Conservation (phyloP, 108 stramenopile species). For the Nannochloropsis gaditana region DNA sequence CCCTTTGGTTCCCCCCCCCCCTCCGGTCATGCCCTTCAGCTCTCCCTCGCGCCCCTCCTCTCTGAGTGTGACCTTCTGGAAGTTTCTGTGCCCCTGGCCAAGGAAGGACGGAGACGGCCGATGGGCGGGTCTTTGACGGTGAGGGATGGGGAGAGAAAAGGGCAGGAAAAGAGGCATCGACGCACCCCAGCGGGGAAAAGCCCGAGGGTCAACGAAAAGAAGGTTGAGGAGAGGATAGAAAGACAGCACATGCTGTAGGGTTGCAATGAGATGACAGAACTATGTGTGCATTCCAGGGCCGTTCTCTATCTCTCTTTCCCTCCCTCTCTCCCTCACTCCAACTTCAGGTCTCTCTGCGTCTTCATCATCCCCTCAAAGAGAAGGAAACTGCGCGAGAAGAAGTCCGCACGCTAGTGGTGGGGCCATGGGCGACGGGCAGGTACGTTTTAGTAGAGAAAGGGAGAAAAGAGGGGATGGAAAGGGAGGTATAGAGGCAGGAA, state of each 20-base stretch:
- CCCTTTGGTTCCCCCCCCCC: too few relatives aligned
- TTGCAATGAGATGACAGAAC: too few relatives aligned
- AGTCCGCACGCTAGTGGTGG: background rate
- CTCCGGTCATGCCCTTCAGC: too few relatives aligned
- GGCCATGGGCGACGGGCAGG: background rate
- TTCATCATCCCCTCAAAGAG: background rate
- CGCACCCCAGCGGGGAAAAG: background rate
- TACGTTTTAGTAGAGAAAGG: background rate
- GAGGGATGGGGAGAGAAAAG: background rate
- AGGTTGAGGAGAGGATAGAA: too few relatives aligned
- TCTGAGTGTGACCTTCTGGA: too few relatives aligned
- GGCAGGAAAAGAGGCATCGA: background rate
- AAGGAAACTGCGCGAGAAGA: background rate
- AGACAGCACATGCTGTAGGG: too few relatives aligned
- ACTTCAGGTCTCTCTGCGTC: background rate
- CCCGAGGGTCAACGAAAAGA: too few relatives aligned
- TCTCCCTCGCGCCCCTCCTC: too few relatives aligned
- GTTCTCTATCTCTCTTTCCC: constrained; percentile 25
- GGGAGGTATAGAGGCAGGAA: background rate
- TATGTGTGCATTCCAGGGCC: constrained; percentile 23
- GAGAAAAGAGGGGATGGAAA: background rate
- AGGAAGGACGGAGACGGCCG: too few relatives aligned
- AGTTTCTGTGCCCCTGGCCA: too few relatives aligned
- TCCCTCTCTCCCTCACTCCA: background rate
- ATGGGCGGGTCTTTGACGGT: too few relatives aligned